phyloP scores from a whole-genome alignment of 768 basidiomycete species.

The Lactarius pseudohatsudake region DNA sequence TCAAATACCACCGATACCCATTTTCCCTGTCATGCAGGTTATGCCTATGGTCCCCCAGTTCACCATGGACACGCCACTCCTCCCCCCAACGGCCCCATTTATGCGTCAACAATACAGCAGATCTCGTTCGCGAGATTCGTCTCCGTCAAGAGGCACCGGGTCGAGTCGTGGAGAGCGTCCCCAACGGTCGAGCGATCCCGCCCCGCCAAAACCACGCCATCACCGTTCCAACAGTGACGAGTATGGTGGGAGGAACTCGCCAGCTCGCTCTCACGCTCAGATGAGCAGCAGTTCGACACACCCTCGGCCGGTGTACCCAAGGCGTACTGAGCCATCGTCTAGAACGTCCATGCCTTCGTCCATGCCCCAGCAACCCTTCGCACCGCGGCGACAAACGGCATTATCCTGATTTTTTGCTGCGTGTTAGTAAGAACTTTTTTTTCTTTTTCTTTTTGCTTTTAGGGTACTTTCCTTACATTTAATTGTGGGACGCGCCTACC shows the following conservation, averaged over 20 bases:
- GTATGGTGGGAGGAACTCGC: slow-evolving; percentile 1
- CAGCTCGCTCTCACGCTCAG: slow-evolving; percentile 1
- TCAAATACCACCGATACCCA: slow-evolving; percentile 22
- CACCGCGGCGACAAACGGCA: slow-evolving; percentile 20
- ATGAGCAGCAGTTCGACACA: background rate
- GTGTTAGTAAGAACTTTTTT: slow-evolving; percentile 19
- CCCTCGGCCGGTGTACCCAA: background rate
- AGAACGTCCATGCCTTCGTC: background rate
- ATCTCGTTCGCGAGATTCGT: slow-evolving; percentile 20
- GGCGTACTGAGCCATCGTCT: background rate
- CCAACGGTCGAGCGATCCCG: slow-evolving; percentile 4
- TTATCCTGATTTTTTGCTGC: slow-evolving; percentile 20
- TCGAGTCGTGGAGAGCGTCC: slow-evolving; percentile 26
- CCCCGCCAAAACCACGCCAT: slow-evolving; percentile 17
- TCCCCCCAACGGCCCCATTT: slow-evolving; percentile 30
- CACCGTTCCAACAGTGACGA: slow-evolving; percentile 29
- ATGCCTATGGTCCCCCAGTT: slow-evolving; percentile 28
- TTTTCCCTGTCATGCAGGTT: slow-evolving; percentile 19
- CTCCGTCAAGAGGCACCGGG: slow-evolving; percentile 6
- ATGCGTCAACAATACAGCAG: slow-evolving; percentile 28
- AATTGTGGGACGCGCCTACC: slow-evolving; percentile 11
- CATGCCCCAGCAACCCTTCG: background rate
- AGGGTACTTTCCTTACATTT: slow-evolving; percentile 20
- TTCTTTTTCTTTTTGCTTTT: slow-evolving; percentile 13
- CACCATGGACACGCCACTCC: slow-evolving; percentile 30